Evolutionary conservation across 768 basidiomycete genomes (phyloP).

Genomic region (Kockovaella imperatae): DNA sequence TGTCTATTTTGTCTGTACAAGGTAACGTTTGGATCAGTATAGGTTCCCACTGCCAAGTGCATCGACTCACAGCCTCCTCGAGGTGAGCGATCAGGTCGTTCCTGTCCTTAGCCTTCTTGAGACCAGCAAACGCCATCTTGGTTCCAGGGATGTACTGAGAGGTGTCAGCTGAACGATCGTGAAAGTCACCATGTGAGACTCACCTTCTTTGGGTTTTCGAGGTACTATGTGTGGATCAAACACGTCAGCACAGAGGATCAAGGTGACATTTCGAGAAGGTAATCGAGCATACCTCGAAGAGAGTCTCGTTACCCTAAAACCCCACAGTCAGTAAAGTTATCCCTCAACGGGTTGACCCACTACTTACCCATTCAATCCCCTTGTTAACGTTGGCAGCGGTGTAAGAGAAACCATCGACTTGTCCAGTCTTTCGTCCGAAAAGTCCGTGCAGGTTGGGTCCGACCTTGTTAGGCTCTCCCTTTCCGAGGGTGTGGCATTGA

Average conservation of each 20-base stretch:
- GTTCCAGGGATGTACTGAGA: constrained; percentile 53
- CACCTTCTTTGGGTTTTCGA: constrained; percentile 92
- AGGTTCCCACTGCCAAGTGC: no score
- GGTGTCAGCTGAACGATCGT: constrained; percentile 6
- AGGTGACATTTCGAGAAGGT: constrained; percentile 40
- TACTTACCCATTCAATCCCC: constrained; percentile 64
- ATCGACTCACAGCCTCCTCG: constrained; percentile 29
- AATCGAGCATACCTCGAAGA: constrained; percentile 56
- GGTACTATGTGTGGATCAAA: constrained; percentile 12
- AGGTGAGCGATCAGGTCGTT: constrained; percentile 72
- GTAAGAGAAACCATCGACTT: constrained; percentile 78
- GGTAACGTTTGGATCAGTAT: no score
- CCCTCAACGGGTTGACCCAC: neutral
- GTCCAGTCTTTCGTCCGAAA: constrained; percentile 60
- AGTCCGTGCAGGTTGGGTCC: constrained; percentile 93
- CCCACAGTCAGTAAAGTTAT: neutral
- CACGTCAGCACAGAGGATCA: constrained; percentile 49
- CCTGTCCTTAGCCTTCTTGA: constrained; percentile 98
- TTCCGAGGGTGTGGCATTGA: constrained; percentile 77
- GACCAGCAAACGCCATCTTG: constrained; percentile 96
- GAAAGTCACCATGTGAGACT: constrained; percentile 12
- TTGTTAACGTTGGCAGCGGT: constrained; percentile 94
- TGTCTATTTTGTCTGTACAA: no score
- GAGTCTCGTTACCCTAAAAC: constrained; percentile 57
- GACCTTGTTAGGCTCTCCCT: constrained; percentile 49